Evolutionary conservation across 495 filamentous ascomycete genomes (phyloP).

Genomic region (Pseudomonodictys pantanalensis): DNA sequence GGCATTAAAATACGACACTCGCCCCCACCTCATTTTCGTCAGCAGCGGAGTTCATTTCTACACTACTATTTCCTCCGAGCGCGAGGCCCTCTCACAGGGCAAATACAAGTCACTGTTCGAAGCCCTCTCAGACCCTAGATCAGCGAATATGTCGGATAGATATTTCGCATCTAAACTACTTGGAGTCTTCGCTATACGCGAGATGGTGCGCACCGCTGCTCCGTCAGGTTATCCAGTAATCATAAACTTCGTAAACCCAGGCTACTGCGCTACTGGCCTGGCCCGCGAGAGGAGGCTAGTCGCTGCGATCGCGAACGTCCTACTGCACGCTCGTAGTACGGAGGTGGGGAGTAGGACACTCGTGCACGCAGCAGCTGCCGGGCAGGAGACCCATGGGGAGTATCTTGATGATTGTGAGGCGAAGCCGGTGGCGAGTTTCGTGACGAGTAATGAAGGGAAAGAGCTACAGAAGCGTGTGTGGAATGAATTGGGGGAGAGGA

Average conservation of each 20-base stretch:
- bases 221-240: slow-evolving; percentile 31
- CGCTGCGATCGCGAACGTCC: background rate
- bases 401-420: slow-evolving; percentile 35
- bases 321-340: slow-evolving; percentile 34
- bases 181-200: slow-evolving; percentile 31
- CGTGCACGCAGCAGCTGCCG: slow-evolving; percentile 39
- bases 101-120: slow-evolving; percentile 24
- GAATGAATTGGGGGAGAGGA: slow-evolving; percentile 31
- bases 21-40: slow-evolving; percentile 28
- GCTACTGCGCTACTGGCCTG: slow-evolving; percentile 41
- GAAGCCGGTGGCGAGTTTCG: slow-evolving; percentile 12
- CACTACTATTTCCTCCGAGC: slow-evolving; percentile 33
- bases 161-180: slow-evolving; percentile 40
- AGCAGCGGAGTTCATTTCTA: slow-evolving; percentile 31
- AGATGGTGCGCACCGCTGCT: slow-evolving; percentile 30
- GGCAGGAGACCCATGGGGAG: slow-evolving; percentile 40
- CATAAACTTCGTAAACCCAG: slow-evolving; percentile 43
- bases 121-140: slow-evolving; percentile 31
- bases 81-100: background rate
- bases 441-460: slow-evolving; percentile 26
- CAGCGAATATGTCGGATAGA: slow-evolving; percentile 33
- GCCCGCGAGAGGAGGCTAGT: slow-evolving; percentile 17
- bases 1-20: background rate
- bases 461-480: slow-evolving; percentile 33
- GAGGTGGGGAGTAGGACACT: slow-evolving; percentile 45